These are phyloP conservation scores for Kandelia obovata DNA, from an alignment of 345 rosid species.

Conservation along the genomic window DNA sequence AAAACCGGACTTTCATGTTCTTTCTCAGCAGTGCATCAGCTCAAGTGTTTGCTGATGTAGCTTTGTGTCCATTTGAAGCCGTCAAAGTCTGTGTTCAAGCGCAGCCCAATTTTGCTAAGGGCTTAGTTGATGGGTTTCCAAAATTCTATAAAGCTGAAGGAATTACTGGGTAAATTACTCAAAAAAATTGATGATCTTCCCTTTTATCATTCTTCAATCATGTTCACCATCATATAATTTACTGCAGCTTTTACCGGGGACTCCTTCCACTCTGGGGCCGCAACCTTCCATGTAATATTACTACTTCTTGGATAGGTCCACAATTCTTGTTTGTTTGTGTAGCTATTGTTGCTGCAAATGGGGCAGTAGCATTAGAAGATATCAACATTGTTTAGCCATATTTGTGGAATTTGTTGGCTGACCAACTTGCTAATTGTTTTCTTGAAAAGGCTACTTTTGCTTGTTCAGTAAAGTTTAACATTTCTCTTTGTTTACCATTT, in stretches of 20 bases:
- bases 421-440: neutral
- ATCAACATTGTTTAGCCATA: neutral
- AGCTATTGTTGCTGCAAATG: neutral
- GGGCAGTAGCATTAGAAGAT: neutral
- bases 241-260: slow-evolving; percentile 38
- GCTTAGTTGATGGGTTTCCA: slow-evolving; percentile 57
- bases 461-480: too few relatives aligned
- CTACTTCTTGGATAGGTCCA: neutral
- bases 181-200: slow-evolving; percentile 6
- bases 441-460: neutral
- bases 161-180: slow-evolving; percentile 40
- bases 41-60: slow-evolving; percentile 60
- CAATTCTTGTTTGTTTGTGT: neutral
- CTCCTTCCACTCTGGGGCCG: slow-evolving; percentile 43
- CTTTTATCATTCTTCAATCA: slow-evolving; percentile 9
- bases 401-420: neutral
- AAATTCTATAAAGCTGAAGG: slow-evolving; percentile 54
- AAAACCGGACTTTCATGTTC: slow-evolving; percentile 38
- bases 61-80: slow-evolving; percentile 70
- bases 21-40: slow-evolving; percentile 69
- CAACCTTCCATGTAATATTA: slow-evolving; percentile 38
- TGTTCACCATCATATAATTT: slow-evolving; percentile 12
- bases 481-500: neutral
- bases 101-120: slow-evolving; percentile 54
- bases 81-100: slow-evolving; percentile 64